Evolutionary conservation across 176 grass and related monocot species (phyloP).

Genomic region (Themeda triandra): DNA sequence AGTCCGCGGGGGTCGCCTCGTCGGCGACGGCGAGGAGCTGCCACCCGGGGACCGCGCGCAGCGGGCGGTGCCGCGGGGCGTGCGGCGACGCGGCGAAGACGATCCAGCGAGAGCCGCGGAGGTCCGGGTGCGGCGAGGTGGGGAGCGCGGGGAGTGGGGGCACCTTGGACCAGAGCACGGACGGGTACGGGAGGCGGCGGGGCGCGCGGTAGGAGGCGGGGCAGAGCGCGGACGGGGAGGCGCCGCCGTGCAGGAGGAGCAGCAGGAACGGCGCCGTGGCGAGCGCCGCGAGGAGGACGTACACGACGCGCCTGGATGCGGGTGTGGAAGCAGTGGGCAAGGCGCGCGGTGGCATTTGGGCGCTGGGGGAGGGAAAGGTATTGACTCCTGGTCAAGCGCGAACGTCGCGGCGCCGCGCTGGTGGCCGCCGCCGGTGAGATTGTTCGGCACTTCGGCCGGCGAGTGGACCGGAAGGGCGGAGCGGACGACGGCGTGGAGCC

Average conservation of each 20-base stretch:
- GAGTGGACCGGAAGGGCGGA: background rate
- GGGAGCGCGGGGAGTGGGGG: slow-evolving; percentile 40
- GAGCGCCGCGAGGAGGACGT: slow-evolving; percentile 35
- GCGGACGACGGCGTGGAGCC: background rate
- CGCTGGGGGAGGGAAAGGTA: background rate
- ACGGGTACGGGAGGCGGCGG: slow-evolving; percentile 52
- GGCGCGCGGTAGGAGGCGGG: background rate
- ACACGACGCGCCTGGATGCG: slow-evolving; percentile 6
- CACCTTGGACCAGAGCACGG: slow-evolving; percentile 61
- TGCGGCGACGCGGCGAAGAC: slow-evolving; percentile 59
- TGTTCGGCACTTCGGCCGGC: background rate
- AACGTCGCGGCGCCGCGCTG: background rate
- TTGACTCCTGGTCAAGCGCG: background rate
- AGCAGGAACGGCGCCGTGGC: slow-evolving; percentile 29
- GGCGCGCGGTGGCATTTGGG: slow-evolving; percentile 18
- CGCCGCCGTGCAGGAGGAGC: slow-evolving; percentile 14
- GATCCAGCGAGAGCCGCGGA: slow-evolving; percentile 74
- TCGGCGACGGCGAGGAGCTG: slow-evolving; percentile 80
- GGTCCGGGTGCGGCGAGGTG: slow-evolving; percentile 40
- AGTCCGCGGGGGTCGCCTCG: slow-evolving; percentile 56
- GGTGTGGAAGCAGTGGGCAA: background rate
- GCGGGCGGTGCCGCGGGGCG: slow-evolving; percentile 40
- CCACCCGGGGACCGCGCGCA: slow-evolving; percentile 55
- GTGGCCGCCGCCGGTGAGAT: background rate
- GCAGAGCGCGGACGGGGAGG: slow-evolving; percentile 28